phyloP scores from a whole-genome alignment of 805 yeast species.

The Vanderwaltozyma yarrowii region DNA sequence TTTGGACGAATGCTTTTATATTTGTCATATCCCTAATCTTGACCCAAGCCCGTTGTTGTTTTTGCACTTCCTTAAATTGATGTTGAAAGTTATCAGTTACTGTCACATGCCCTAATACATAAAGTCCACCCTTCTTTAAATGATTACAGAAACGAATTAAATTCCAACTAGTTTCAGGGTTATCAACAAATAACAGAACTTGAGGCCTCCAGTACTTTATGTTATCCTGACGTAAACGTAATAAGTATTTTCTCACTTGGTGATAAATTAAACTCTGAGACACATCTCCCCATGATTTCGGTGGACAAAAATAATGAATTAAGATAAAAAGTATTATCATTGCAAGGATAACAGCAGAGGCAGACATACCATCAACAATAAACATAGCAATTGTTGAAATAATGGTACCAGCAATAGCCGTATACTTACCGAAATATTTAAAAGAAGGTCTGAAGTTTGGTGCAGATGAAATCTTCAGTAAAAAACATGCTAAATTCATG shows the following conservation, averaged over 20 bases:
- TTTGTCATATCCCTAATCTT: conserved; percentile 66
- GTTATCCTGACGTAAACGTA: conserved; percentile 78
- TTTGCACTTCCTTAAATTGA: conserved; percentile 56
- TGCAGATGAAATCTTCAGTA: conserved; percentile 80
- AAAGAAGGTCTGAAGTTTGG: conserved; percentile 98
- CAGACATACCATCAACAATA: conserved; percentile 86
- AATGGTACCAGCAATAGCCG: conserved; percentile 70
- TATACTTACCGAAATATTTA: conserved; percentile 68
- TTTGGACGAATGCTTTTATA: conserved; percentile 90
- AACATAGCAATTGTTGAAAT: conserved; percentile 79
- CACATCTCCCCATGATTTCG: conserved; percentile 97
- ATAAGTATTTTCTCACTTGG: conserved; percentile 80
- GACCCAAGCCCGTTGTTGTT: conserved; percentile 74
- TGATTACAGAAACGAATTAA: conserved; percentile 88
- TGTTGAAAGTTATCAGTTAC: conserved; percentile 46
- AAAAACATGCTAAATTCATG: conserved; percentile 86
- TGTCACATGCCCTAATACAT: conserved; percentile 85
- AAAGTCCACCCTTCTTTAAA: conserved; percentile 89
- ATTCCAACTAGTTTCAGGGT: conserved; percentile 88
- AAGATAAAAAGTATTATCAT: conserved; percentile 57
- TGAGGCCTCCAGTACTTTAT: conserved; percentile 99
- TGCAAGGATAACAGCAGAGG: conserved; percentile 60
- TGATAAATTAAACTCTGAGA: conserved; percentile 92
- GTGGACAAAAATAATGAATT: conserved; percentile 87
- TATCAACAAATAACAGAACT: conserved; percentile 74